Evolutionary conservation across 1,284 basidiomycete species (phyloP), one percentile per base, ranked within the genome.

Genomic region (Rhodotorula sp.): DNA sequence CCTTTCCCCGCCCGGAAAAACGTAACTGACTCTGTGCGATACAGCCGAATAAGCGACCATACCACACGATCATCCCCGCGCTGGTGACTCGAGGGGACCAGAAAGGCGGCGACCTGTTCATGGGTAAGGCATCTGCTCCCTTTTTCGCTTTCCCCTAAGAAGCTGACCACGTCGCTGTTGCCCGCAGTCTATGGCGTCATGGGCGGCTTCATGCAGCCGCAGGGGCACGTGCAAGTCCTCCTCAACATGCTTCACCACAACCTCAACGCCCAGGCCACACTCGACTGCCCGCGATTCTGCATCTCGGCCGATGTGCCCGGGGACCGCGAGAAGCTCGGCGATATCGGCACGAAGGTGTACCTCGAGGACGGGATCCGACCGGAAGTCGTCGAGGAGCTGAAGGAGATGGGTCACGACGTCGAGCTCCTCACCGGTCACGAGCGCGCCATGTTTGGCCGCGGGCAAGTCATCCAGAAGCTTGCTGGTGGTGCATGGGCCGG

Each of bases 261-360:
- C 1, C 91, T 89, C 80, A 89, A 88, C 5, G 87, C 88, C 0
- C 94, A 97, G 82, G 87, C 90, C 10, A 89, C 92, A 12, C 85
- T 97, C 54, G 96, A 97, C 82, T 91, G 93, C 0, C 94, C 93
- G 5, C 87, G 94, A n/a, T 96, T 97, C 84, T 97, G 93, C 81
- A 95, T 97, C 72, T 85, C 80, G 7, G 80, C 74, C 23, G 67
- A 62, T 68, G 69, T 71, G 3, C 67, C 70, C 0, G 56, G 63
- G 7, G 68, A 67, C 46, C 72, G 71, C 23, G 82, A 82, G 34
- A 74, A 75, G 0, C 86, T 88, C 0, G 87, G 88, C 2, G 88
- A 91, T 77, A 86, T 90, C 64, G 91, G 91, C 78, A 90, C 89
- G 70, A 88, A 90, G 75, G 89, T 97, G 7, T 93, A 90, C 81